Percentiles rank a stretch among this genome's conserved stretches.
Evolutionary conservation across 768 basidiomycete genomes (phyloP).

Genomic region (Serendipita sp.): DNA sequence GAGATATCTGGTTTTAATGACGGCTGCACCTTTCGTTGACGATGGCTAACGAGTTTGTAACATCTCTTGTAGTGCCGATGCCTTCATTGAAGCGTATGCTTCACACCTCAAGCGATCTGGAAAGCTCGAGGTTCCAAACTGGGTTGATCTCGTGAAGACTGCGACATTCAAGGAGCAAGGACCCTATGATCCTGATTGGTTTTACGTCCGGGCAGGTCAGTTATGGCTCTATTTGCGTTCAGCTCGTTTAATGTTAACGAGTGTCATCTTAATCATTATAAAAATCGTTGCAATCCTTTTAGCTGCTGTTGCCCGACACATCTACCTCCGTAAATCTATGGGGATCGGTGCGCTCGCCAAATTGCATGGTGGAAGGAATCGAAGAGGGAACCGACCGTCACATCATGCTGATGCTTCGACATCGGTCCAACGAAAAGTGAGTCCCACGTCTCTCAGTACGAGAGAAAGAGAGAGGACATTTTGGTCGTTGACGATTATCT

Average conservation of each 20-base stretch:
- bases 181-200: constrained; percentile 99
- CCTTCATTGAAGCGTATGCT: constrained; percentile 86
- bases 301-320: constrained; percentile 97
- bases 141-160: constrained; percentile 98
- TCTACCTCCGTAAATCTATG: constrained; percentile 97
- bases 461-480: no score
- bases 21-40: not conserved
- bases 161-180: constrained; percentile 95
- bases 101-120: constrained; percentile 96
- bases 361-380: constrained; percentile 91
- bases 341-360: constrained; percentile 88
- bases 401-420: constrained; percentile 81
- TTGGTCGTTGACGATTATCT: not conserved
- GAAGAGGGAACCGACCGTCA: constrained; percentile 91
- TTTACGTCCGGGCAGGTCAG: constrained; percentile 93
- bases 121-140: constrained; percentile 97
- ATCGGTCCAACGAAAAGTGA: constrained; percentile 79
- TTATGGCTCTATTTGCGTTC: constrained; percentile 14
- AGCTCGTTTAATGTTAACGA: not conserved
- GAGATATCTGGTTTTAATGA: no score
- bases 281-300: not conserved
- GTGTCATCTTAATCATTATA: no score
- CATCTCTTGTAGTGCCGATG: constrained; percentile 51
- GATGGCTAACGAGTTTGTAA: not conserved
- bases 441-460: not conserved